Conservation (phyloP, 352 stramenopile genomes). For the Phytophthora pluvialis region DNA sequence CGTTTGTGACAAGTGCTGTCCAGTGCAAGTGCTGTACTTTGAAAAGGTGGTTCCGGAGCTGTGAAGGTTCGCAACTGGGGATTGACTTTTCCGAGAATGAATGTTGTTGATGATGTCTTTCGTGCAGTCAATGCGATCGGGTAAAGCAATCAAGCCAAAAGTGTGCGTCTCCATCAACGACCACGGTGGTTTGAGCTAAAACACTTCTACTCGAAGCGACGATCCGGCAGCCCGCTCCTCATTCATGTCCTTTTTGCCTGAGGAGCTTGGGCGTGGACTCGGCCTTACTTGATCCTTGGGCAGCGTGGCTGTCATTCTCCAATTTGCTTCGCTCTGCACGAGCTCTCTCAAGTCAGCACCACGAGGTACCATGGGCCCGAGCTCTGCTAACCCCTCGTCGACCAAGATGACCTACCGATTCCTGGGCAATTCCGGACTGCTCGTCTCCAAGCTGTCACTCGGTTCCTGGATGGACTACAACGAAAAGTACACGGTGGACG, state of each 20-base stretch:
- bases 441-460: constrained; percentile 8
- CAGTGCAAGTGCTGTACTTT: no score
- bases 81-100: background rate
- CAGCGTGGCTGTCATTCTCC: background rate
- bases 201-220: no score
- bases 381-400: background rate
- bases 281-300: background rate
- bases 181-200: no score
- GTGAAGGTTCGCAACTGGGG: no score
- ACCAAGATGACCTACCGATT: constrained; percentile 7
- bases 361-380: background rate
- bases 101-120: no score
- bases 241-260: no score
- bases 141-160: no score
- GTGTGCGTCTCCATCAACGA: no score
- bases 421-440: constrained; percentile 5
- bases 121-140: background rate
- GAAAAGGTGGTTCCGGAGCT: no score
- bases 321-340: background rate
- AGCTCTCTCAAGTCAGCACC: background rate
- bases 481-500: constrained; percentile 9
- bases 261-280: no score
- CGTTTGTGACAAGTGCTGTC: no score
- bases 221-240: no score
- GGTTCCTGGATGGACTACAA: constrained; percentile 12